Evolutionary conservation across 768 basidiomycete species (phyloP).

Genomic region (Pisolithus marmoratus): DNA sequence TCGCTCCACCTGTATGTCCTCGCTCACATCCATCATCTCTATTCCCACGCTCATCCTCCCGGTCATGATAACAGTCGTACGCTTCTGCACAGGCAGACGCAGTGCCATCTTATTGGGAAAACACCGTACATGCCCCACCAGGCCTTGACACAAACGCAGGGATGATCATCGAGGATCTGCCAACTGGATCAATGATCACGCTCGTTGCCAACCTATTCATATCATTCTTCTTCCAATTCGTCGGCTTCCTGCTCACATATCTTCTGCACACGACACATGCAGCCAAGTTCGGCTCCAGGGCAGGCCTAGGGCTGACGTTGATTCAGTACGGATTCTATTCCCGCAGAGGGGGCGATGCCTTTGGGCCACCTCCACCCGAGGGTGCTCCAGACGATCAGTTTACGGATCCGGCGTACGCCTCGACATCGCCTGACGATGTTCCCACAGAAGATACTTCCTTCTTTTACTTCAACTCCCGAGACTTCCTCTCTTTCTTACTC

Average conservation of each 20-base stretch:
- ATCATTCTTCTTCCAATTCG: slow-evolving; percentile 95
- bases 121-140: slow-evolving; percentile 79
- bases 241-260: slow-evolving; percentile 89
- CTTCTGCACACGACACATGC: slow-evolving; percentile 90
- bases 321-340: slow-evolving; percentile 89
- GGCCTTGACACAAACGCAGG: slow-evolving; percentile 44
- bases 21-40: neutral
- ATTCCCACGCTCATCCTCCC: neutral
- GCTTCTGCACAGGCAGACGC: slow-evolving; percentile 82
- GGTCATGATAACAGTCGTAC: slow-evolving; percentile 57
- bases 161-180: slow-evolving; percentile 90
- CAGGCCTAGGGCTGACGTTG: slow-evolving; percentile 91
- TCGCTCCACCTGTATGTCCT: slow-evolving; percentile 75
- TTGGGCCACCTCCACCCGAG: slow-evolving; percentile 18
- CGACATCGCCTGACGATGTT: slow-evolving; percentile 23
- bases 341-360: slow-evolving; percentile 32
- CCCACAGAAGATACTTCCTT: slow-evolving; percentile 8
- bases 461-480: slow-evolving; percentile 50
- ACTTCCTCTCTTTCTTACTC: slow-evolving; percentile 88
- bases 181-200: slow-evolving; percentile 69
- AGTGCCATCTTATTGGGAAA: slow-evolving; percentile 96
- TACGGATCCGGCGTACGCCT: slow-evolving; percentile 15
- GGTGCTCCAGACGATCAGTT: slow-evolving; percentile 10
- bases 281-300: slow-evolving; percentile 88
- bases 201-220: slow-evolving; percentile 78